Base-by-base conservation (phyloP, 1,284 basidiomycete genomes). In the Mycena citricolor region DNA sequence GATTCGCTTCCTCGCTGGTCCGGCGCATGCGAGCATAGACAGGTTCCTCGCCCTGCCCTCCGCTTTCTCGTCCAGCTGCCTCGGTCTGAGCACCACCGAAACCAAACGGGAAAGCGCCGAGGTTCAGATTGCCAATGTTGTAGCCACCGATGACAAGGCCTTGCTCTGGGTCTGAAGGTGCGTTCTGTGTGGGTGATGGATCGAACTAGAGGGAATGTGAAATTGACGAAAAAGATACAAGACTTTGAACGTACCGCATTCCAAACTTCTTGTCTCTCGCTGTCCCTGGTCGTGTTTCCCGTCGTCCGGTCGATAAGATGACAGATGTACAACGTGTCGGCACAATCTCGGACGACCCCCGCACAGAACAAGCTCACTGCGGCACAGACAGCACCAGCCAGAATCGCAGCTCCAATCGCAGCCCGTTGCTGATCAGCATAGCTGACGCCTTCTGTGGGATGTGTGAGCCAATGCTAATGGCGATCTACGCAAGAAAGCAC, bases 291-390 rank as follows among this genome's bases (percentile, higher is more conserved):
- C 35, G 34, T 32, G 22, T 34, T n/a, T 8, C 46, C 52, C 17
- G 47, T 44, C 17, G 39, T 37, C 25, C 49, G 49, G 34, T 54
- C 52, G 19, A 54, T 39, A 10, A 43, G 31, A 24, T 51, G 45
- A 29, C 49, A 54, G 4, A 54, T 30, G 16, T 54, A 54, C 0
- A 54, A 35, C 23, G 52, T 54, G 40, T 54, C 52, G 7, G 52
- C 46, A 38, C 52, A 52, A 30, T 51, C 52, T 13, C 49, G 8
- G 3, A 54, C 48, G 2, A 51, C 46, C 13, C 52, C 49, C 12
- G 40, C 46, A 38, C 49, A 51, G n/a, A 51, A 54, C 7, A 47
- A 35, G 6, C 45, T 21, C 6, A 54, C 52, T 2, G 45, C 46
- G 3, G 46, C 49, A 8, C 48, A 48, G 24, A 54, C 52, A 8